Conservation (phyloP, 148 eudicot genomes). For the Heliamphora exappendiculata region DNA sequence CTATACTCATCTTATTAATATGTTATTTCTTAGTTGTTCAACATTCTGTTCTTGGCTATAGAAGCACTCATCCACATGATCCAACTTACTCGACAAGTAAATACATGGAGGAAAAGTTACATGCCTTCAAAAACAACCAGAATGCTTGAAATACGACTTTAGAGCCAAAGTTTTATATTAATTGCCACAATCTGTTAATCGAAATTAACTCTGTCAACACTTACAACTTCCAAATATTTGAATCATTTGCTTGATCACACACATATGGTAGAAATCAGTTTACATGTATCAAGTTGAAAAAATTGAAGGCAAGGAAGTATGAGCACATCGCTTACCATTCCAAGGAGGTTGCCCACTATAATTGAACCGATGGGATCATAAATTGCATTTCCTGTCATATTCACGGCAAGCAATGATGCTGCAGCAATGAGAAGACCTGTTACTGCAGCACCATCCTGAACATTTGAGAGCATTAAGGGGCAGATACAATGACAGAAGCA, state of each 20-base stretch:
- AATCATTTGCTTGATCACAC: neutral
- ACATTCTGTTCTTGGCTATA: too few relatives aligned
- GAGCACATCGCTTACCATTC: conserved; percentile 51
- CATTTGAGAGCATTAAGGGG: conserved; percentile 12
- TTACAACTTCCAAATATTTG: neutral
- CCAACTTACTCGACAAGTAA: neutral
- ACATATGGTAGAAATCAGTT: neutral
- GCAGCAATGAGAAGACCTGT: conserved; percentile 81
- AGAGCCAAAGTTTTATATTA: neutral
- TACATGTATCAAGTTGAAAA: neutral
- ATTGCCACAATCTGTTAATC: conserved; percentile 3
- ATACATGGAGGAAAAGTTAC: neutral
- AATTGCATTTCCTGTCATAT: conserved; percentile 83
- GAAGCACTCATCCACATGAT: neutral
- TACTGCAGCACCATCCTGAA: conserved; percentile 97
- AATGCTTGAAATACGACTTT: neutral
- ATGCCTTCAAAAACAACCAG: neutral
- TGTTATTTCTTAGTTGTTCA: neutral
- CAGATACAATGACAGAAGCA: neutral
- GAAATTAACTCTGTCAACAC: neutral
- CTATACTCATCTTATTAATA: neutral
- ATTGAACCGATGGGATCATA: conserved; percentile 95
- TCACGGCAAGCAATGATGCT: conserved; percentile 86
- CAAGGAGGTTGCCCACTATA: conserved; percentile 87
- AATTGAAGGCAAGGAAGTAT: neutral